A percentile compares a stretch with the other conserved stretches of the same genome.
phyloP scores from a whole-genome alignment of 2,329 filamentous ascomycete species.

The Cladophialophora bantiana region DNA sequence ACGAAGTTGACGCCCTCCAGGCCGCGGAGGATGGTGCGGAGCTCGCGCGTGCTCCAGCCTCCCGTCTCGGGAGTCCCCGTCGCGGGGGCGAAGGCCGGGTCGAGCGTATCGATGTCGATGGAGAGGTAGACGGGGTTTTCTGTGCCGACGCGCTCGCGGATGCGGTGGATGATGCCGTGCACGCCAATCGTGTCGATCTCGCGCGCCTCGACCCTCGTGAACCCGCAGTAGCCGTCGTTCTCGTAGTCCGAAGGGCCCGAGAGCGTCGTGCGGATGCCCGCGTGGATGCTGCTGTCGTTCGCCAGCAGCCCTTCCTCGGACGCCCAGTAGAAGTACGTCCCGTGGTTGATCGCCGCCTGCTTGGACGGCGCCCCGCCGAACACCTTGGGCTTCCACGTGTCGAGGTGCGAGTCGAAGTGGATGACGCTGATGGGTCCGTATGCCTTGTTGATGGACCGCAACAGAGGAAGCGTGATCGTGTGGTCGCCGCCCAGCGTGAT shows the following conservation, averaged over 20 bases:
- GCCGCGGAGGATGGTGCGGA: slow-evolving; percentile 65
- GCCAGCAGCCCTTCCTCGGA: slow-evolving; percentile 76
- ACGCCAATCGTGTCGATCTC: slow-evolving; percentile 74
- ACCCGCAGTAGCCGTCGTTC: slow-evolving; percentile 84
- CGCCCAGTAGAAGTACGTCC: slow-evolving; percentile 88
- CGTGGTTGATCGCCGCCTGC: slow-evolving; percentile 80
- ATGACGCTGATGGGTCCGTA: slow-evolving; percentile 73
- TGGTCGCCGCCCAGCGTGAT: slow-evolving; percentile 70
- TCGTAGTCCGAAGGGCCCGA: slow-evolving; percentile 81
- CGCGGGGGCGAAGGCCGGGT: slow-evolving; percentile 70
- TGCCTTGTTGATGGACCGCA: slow-evolving; percentile 66
- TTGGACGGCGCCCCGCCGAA: slow-evolving; percentile 82
- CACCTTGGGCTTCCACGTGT: slow-evolving; percentile 80
- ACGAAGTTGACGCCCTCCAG: slow-evolving; percentile 65
- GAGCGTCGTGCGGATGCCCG: slow-evolving; percentile 82
- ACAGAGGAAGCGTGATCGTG: slow-evolving; percentile 56
- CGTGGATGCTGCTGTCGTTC: slow-evolving; percentile 87
- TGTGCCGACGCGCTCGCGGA: slow-evolving; percentile 75
- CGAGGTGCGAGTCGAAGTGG: slow-evolving; percentile 68
- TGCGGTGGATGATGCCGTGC: slow-evolving; percentile 79
- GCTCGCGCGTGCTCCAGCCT: slow-evolving; percentile 67
- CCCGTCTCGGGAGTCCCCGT: slow-evolving; percentile 69
- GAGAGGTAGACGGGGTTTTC: slow-evolving; percentile 78
- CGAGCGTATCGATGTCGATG: slow-evolving; percentile 87
- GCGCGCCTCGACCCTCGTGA: slow-evolving; percentile 78